These are phyloP conservation scores for Ananas comosus DNA, from an alignment of 176 grass and related monocot genomes.

Conservation along the genomic window DNA sequence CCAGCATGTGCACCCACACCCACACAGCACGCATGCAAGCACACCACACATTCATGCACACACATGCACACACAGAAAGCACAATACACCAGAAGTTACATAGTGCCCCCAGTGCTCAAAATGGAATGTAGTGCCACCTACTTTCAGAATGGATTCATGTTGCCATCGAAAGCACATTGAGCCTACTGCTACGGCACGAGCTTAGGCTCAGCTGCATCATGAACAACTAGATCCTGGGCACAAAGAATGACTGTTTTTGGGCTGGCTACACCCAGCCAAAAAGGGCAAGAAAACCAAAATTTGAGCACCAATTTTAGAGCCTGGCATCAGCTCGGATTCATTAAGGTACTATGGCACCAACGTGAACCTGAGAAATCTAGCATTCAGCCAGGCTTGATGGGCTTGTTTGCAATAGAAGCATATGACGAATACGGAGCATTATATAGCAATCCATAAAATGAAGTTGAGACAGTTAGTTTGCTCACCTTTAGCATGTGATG, in stretches of 20 bases:
- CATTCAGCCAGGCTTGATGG: neutral
- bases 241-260: neutral
- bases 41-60: too few species aligned
- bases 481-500: slow-evolving; percentile 33
- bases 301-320: neutral
- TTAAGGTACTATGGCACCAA: slow-evolving; percentile 4
- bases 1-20: too few species aligned
- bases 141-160: too few species aligned
- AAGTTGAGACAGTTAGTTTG: slow-evolving; percentile 14
- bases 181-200: too few species aligned
- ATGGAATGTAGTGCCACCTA: too few species aligned
- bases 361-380: slow-evolving; percentile 1
- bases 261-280: neutral
- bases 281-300: neutral
- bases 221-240: neutral
- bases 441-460: neutral
- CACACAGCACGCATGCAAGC: too few species aligned
- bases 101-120: too few species aligned
- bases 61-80: too few species aligned
- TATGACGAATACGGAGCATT: neutral
- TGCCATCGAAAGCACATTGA: too few species aligned
- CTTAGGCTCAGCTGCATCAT: too few species aligned
- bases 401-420: slow-evolving; percentile 1
- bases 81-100: too few species aligned
- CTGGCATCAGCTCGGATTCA: neutral